These are phyloP conservation scores for Ettlia oleoabundans DNA, from an alignment of 139 green algal species.

Conservation along the genomic window DNA sequence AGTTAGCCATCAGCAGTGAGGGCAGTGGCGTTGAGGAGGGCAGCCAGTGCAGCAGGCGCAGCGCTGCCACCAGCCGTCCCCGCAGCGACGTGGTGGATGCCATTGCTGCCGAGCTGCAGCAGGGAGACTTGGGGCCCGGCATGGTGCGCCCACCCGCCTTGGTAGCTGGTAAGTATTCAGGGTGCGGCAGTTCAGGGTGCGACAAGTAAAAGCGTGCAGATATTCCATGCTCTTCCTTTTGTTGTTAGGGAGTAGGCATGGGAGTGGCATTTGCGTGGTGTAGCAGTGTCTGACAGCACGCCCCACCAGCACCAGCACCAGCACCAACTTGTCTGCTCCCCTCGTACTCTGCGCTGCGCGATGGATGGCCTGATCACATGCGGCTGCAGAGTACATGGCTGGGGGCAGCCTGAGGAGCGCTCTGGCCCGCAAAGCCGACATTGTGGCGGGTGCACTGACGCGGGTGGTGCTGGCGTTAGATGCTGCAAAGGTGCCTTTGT, in stretches of 20 bases:
- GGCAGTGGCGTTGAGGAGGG: not conserved
- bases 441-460: constrained; percentile 47
- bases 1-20: not conserved
- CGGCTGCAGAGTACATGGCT: constrained; percentile 75
- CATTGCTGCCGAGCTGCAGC: constrained; percentile 14
- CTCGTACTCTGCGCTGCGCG: no score
- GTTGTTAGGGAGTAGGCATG: no score
- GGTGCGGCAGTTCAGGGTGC: no score
- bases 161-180: constrained; percentile 40
- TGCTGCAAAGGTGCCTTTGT: no score
- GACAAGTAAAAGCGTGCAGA: no score
- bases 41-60: not conserved
- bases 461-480: constrained; percentile 61
- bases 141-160: constrained; percentile 71
- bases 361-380: no score
- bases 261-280: no score
- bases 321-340: no score
- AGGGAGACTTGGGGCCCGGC: constrained; percentile 24
- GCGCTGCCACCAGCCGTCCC: not conserved
- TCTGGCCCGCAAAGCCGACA: constrained; percentile 57
- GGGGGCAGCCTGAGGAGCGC: constrained; percentile 66
- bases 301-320: no score
- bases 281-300: no score
- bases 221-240: no score
- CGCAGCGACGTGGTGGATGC: constrained; percentile 26